Evolutionary conservation across 202 grass and related monocot species (phyloP).

Genomic region (Carex arenaria): DNA sequence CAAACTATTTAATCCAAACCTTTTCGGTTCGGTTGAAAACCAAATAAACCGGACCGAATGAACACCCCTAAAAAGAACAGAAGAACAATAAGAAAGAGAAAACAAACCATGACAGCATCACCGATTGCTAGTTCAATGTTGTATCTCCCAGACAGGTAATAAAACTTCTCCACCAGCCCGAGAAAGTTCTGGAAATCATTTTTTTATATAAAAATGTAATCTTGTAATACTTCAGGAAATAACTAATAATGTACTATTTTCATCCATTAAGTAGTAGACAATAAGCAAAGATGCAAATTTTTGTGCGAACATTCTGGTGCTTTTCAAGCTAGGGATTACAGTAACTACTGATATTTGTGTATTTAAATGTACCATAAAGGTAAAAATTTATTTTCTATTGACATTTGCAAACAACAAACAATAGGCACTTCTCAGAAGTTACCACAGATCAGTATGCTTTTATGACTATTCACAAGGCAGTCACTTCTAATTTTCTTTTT

Average conservation of each 20-base stretch:
- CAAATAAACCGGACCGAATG: too few relatives aligned
- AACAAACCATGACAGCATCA: slow-evolving; percentile 81
- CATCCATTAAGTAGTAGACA: background rate
- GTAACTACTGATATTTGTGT: background rate
- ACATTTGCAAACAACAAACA: background rate
- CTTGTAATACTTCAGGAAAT: background rate
- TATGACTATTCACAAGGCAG: background rate
- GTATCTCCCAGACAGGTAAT: slow-evolving; percentile 94
- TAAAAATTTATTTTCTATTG: background rate
- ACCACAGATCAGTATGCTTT: background rate
- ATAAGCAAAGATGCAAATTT: background rate
- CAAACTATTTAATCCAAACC: too few relatives aligned
- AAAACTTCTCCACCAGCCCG: slow-evolving; percentile 87
- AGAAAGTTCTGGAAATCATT: slow-evolving; percentile 70
- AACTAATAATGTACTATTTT: background rate
- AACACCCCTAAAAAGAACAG: background rate
- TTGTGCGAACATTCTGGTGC: background rate
- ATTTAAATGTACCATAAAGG: background rate
- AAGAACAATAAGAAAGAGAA: slow-evolving; percentile 17
- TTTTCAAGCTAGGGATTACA: background rate
- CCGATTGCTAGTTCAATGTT: slow-evolving; percentile 80
- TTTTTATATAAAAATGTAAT: slow-evolving; percentile 6
- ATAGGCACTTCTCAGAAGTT: background rate
- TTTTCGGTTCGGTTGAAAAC: too few relatives aligned
- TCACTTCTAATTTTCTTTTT: background rate